phyloP scores from a whole-genome alignment of 192 early-diverging fungal genomes.

The Coemansia sp. region DNA sequence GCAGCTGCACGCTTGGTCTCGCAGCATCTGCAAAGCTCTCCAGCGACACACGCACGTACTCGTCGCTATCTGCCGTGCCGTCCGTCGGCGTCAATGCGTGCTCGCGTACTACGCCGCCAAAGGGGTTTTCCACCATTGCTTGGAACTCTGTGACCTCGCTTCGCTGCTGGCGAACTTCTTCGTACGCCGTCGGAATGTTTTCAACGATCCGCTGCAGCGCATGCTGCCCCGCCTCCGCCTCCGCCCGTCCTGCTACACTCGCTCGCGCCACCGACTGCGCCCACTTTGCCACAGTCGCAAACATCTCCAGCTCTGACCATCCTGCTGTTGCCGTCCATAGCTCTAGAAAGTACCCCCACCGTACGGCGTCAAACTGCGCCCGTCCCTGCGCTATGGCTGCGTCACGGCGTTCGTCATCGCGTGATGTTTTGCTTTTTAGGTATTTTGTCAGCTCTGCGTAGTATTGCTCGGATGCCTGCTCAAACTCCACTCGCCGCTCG shows the following conservation, averaged over 20 bases:
- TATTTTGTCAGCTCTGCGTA: slow-evolving; percentile 43
- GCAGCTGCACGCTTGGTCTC: slow-evolving; percentile 4
- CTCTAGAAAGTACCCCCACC: slow-evolving; percentile 50
- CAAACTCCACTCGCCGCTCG: slow-evolving; percentile 38
- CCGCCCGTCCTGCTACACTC: slow-evolving; percentile 5
- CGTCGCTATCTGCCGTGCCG: slow-evolving; percentile 16
- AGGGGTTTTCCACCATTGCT: slow-evolving; percentile 40
- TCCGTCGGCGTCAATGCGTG: slow-evolving; percentile 30
- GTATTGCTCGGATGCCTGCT: slow-evolving; percentile 26
- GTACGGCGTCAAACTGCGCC: slow-evolving; percentile 28
- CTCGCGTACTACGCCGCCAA: slow-evolving; percentile 40
- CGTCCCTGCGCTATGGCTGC: slow-evolving; percentile 25
- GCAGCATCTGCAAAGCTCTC: slow-evolving; percentile 14
- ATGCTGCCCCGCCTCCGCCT: background rate
- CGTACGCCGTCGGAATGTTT: slow-evolving; percentile 18
- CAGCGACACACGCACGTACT: slow-evolving; percentile 46
- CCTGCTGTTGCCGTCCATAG: slow-evolving; percentile 44
- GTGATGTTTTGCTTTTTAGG: slow-evolving; percentile 29
- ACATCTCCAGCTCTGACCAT: slow-evolving; percentile 50
- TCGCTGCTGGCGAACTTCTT: slow-evolving; percentile 37
- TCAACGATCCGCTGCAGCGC: slow-evolving; percentile 28
- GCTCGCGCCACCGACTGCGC: slow-evolving; percentile 38
- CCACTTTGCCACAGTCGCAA: slow-evolving; percentile 43
- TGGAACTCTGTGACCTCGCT: slow-evolving; percentile 49
- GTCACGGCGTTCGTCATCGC: slow-evolving; percentile 32